Evolutionary conservation across 2,329 filamentous ascomycete species (phyloP).

Genomic region (Trichoderma breve): DNA sequence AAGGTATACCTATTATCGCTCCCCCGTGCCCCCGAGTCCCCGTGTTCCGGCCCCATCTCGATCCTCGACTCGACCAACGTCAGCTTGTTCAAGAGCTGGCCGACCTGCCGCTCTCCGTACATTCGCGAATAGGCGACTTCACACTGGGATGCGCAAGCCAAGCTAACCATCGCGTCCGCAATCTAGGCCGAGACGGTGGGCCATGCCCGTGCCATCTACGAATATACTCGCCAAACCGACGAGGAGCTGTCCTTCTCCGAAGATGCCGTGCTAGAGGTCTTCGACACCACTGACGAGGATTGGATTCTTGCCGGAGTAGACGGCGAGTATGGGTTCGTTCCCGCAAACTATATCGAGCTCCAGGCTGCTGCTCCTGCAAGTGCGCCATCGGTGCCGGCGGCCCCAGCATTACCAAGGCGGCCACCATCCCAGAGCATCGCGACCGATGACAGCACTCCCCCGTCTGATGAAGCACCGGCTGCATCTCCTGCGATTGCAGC

Average conservation of each 20-base stretch:
- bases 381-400: slow-evolving; percentile 36
- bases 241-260: slow-evolving; percentile 96
- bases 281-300: slow-evolving; percentile 87
- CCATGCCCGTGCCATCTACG: slow-evolving; percentile 89
- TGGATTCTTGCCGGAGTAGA: slow-evolving; percentile 91
- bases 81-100: background rate
- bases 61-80: background rate
- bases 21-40: slow-evolving; percentile 1
- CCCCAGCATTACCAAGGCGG: slow-evolving; percentile 46
- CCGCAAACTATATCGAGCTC: slow-evolving; percentile 91
- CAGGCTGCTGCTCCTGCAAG: slow-evolving; percentile 47
- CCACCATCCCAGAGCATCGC: slow-evolving; percentile 36
- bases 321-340: slow-evolving; percentile 88
- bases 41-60: background rate
- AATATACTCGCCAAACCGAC: slow-evolving; percentile 95
- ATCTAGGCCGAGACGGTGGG: slow-evolving; percentile 38
- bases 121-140: background rate
- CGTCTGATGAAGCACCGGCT: slow-evolving; percentile 37
- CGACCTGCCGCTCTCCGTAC: background rate
- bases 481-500: slow-evolving; percentile 49
- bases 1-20: slow-evolving; percentile 55
- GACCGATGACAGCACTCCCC: background rate
- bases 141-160: slow-evolving; percentile 31
- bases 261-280: slow-evolving; percentile 78
- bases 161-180: slow-evolving; percentile 40